These are phyloP conservation scores for Acidiella bohemica DNA, from an alignment of 495 filamentous ascomycete species.

Conservation along the genomic window DNA sequence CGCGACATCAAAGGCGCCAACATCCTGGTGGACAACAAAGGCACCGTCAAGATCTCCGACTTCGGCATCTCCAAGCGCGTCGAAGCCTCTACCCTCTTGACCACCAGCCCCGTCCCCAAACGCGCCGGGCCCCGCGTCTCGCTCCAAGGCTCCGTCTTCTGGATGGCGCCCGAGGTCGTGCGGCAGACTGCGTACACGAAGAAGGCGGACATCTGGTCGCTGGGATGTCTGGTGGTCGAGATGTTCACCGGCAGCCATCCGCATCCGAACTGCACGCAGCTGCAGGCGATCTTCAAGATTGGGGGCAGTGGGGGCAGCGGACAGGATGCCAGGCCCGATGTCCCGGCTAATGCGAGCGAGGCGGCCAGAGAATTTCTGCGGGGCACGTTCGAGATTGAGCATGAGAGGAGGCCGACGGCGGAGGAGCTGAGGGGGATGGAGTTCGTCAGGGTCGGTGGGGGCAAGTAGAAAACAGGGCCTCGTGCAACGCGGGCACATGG, in stretches of 20 bases:
- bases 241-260: conserved; percentile 98
- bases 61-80: conserved; percentile 98
- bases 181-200: conserved; percentile 94
- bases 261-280: conserved; percentile 90
- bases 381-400: conserved; percentile 89
- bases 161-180: conserved; percentile 99
- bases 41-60: conserved; percentile 97
- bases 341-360: conserved; percentile 70
- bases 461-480: background rate
- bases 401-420: conserved; percentile 78
- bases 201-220: conserved; percentile 99
- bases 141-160: conserved; percentile 93
- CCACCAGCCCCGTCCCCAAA: conserved; percentile 41
- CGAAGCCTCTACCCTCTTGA: conserved; percentile 54
- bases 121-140: conserved; percentile 70
- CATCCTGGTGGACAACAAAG: conserved; percentile 97
- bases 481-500: too few relatives aligned
- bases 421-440: conserved; percentile 56
- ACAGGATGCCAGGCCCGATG: conserved; percentile 61
- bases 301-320: conserved; percentile 39
- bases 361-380: conserved; percentile 78
- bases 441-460: conserved; percentile 11
- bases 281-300: conserved; percentile 98
- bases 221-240: conserved; percentile 93
- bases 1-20: conserved; percentile 98